Conservation (phyloP, 805 yeast species). For the Metschnikowia chrysomelidarum region DNA sequence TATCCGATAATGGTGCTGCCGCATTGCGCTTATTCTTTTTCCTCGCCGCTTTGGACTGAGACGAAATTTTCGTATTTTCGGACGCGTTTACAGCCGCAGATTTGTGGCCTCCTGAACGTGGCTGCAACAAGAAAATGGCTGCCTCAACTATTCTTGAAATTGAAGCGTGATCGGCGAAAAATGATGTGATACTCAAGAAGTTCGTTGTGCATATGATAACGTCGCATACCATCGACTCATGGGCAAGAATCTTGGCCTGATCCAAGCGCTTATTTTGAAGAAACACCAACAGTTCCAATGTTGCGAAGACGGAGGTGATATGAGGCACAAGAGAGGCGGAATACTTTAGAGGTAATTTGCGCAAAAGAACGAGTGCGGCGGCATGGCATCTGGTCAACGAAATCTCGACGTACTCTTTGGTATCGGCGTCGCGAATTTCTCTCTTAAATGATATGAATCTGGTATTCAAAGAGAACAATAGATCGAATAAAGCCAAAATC, state of each 20-base stretch:
- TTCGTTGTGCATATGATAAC: constrained; percentile 27
- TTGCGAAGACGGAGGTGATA: constrained; percentile 46
- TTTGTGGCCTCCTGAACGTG: constrained; percentile 22
- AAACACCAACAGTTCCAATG: constrained; percentile 62
- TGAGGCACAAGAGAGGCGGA: constrained; percentile 46
- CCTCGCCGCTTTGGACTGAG: constrained; percentile 20
- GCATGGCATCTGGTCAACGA: constrained; percentile 46
- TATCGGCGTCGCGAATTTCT: constrained; percentile 55
- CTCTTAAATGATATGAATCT: constrained; percentile 54
- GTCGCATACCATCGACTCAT: constrained; percentile 43
- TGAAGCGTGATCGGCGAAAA: constrained; percentile 48
- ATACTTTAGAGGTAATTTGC: constrained; percentile 32
- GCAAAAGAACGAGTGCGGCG: constrained; percentile 44
- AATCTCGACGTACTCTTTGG: constrained; percentile 43
- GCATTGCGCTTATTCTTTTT: constrained; percentile 42
- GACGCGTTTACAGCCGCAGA: constrained; percentile 3
- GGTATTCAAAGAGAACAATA: constrained; percentile 53
- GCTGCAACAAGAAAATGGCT: constrained; percentile 43
- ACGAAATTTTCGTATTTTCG: constrained; percentile 6
- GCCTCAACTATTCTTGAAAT: constrained; percentile 59
- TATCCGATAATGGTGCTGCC: constrained; percentile 59
- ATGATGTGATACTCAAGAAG: constrained; percentile 34
- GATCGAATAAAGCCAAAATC: constrained; percentile 50
- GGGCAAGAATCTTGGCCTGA: constrained; percentile 29
- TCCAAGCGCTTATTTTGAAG: constrained; percentile 36